phyloP scores from a whole-genome alignment of 306 rosid genomes.

The Rosa chinensis region DNA sequence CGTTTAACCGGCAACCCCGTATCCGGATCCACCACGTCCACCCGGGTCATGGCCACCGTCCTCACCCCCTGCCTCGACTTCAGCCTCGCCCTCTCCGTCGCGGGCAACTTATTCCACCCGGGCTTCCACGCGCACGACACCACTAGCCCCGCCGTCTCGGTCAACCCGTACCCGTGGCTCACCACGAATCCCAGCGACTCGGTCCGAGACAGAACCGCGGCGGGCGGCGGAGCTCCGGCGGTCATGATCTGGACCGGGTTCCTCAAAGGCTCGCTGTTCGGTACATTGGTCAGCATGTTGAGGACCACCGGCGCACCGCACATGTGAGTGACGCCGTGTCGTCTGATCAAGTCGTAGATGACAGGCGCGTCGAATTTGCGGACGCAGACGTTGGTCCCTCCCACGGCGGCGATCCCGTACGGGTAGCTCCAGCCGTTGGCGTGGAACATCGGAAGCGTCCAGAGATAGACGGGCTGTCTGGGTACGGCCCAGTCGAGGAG shows the following conservation, averaged over 20 bases:
- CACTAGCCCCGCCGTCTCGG: constrained; percentile 50
- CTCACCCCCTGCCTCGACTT: constrained; percentile 56
- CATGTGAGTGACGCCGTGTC: constrained; percentile 57
- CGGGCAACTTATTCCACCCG: constrained; percentile 47
- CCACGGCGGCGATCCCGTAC: constrained; percentile 69
- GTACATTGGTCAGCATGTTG: constrained; percentile 40
- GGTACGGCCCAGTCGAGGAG: too few relatives aligned
- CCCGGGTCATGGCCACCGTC: constrained; percentile 32
- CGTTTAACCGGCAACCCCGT: constrained; percentile 30
- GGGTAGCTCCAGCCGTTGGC: constrained; percentile 75
- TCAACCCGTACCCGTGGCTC: constrained; percentile 61
- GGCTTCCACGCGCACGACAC: constrained; percentile 61
- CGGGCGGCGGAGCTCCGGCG: constrained; percentile 60
- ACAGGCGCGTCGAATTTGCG: constrained; percentile 48
- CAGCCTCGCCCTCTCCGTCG: constrained; percentile 47
- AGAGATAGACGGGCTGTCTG: constrained; percentile 48
- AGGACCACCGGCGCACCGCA: constrained; percentile 78
- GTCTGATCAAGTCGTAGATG: constrained; percentile 34
- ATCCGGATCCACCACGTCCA: constrained; percentile 42
- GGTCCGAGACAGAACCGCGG: constrained; percentile 26
- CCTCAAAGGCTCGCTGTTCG: neutral
- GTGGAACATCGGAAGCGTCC: constrained; percentile 83
- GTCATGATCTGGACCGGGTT: constrained; percentile 43
- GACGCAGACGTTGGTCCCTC: constrained; percentile 63
- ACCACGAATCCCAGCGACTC: constrained; percentile 54